Evolutionary conservation across 2,329 filamentous ascomycete species (phyloP), one percentile per base, ranked within the genome.

Genomic region (Xylaria polymorpha): DNA sequence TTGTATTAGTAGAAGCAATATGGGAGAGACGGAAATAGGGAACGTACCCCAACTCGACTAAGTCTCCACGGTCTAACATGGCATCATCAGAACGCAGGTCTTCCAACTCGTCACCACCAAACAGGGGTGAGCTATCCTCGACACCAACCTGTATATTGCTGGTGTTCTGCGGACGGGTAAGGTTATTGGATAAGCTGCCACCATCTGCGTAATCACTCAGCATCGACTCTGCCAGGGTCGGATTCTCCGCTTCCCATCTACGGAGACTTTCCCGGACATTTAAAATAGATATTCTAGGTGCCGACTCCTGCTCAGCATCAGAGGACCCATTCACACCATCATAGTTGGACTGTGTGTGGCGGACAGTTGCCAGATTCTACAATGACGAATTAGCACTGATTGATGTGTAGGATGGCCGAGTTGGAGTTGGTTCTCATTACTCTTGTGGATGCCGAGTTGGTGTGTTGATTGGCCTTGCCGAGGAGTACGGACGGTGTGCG

Each of bases 1-100:
- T 53, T 14, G 29, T 8, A 37, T 77, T 59, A 77, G 71, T 39
- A 48, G 43, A 57, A 60, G 10, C 9, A 32, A 22, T 3, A 12
- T n/a, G 10, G 18, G 18, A 25, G 39, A 22, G 48, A 15, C 3
- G 4, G 37, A 20, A 20, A 14, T 9, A 53, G 57, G 48, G 10
- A 29, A 61, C 62, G n/a, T 70, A 83, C 81, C 77, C 80, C 68
- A 87, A 72, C 73, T 88, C 86, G 29, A 88, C 80, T 53, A 88
- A 76, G 71, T 88, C 86, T 50, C 86, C 86, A 2, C 84, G 73
- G 60, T 73, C 71, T 58, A 81, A 74, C 39, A 72, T 76, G 15
- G 76, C 73, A 65, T 74, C 78, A 69, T 73, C 74, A 2, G 77
- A 76, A 25, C 81, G 76, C 29, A 82, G 69, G 55, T 82, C 81